Percentiles rank a stretch among this genome's conserved stretches.
These are phyloP conservation scores for Colletotrichum sp. DNA, from an alignment of 2,329 filamentous ascomycete genomes.

Conservation along the genomic window DNA sequence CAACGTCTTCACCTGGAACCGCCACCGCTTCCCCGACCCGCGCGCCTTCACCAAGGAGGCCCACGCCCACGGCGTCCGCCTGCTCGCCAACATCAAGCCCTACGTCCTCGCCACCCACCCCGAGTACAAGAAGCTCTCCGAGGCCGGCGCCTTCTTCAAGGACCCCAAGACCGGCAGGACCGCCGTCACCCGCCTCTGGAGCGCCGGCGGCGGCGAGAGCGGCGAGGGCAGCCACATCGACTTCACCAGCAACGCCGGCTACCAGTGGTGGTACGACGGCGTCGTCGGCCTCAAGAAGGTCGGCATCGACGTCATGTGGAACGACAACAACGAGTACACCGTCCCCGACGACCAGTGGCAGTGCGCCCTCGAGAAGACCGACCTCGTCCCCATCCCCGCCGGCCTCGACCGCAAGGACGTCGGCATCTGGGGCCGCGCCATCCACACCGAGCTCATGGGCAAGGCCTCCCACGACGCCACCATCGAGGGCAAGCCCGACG, in stretches of 20 bases:
- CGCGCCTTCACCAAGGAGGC: conserved; percentile 66
- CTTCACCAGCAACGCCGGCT: conserved; percentile 71
- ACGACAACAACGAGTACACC: conserved; percentile 80
- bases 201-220: conserved; percentile 72
- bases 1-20: conserved; percentile 76
- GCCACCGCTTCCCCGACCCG: conserved; percentile 71
- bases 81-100: conserved; percentile 76
- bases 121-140: conserved; percentile 65
- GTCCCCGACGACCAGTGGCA: conserved; percentile 70
- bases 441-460: conserved; percentile 75
- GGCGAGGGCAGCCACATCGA: conserved; percentile 75
- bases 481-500: conserved; percentile 59
- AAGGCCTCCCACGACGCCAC: conserved; percentile 74
- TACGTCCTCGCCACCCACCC: conserved; percentile 73
- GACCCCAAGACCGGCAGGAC: conserved; percentile 57
- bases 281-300: conserved; percentile 64
- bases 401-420: conserved; percentile 51
- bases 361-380: conserved; percentile 54
- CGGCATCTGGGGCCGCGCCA: conserved; percentile 71
- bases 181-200: conserved; percentile 71
- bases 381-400: conserved; percentile 36
- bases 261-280: conserved; percentile 75
- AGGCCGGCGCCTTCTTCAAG: conserved; percentile 65
- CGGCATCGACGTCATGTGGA: conserved; percentile 79
- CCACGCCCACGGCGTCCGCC: conserved; percentile 67